Conservation (phyloP, 2,329 filamentous ascomycete genomes). For the Colletotrichum lentis region DNA sequence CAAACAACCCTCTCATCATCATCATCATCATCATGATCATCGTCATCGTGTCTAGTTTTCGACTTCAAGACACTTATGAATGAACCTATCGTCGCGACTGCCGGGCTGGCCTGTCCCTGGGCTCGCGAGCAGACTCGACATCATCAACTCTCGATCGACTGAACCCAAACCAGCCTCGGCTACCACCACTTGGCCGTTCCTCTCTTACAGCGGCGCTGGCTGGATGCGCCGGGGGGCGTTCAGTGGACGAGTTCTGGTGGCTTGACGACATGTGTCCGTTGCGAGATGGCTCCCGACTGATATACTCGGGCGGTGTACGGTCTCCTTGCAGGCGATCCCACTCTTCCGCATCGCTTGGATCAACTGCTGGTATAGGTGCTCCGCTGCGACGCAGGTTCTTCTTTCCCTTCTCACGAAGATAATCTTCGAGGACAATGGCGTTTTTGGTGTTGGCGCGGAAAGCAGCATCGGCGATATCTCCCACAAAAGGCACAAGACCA, state of each 20-base stretch:
- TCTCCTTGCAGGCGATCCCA: constrained; percentile 52
- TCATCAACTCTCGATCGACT: constrained; percentile 33
- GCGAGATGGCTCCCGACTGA: constrained; percentile 29
- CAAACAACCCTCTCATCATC: not conserved
- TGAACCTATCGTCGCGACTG: not conserved
- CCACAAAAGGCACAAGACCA: constrained; percentile 77
- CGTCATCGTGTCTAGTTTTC: too few relatives aligned
- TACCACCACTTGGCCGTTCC: constrained; percentile 1
- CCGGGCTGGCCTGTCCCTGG: constrained; percentile 13
- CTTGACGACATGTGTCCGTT: constrained; percentile 36
- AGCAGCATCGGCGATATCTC: constrained; percentile 77
- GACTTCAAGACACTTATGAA: not conserved
- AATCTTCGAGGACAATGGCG: constrained; percentile 71
- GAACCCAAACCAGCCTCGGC: constrained; percentile 35
- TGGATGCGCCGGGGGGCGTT: constrained; percentile 27
- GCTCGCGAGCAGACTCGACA: constrained; percentile 31
- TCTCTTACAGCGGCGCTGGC: constrained; percentile 24
- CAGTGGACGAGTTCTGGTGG: constrained; percentile 13
- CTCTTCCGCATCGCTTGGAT: constrained; percentile 62
- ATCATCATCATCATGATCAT: too few relatives aligned
- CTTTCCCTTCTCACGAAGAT: constrained; percentile 73
- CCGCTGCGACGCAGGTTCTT: constrained; percentile 60
- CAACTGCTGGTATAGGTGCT: constrained; percentile 55
- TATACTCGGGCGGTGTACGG: constrained; percentile 31
- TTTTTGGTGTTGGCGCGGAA: constrained; percentile 82